Base-by-base conservation (phyloP, 1,139 yeast genomes). In the Magnusiomyces tetraspermus region DNA sequence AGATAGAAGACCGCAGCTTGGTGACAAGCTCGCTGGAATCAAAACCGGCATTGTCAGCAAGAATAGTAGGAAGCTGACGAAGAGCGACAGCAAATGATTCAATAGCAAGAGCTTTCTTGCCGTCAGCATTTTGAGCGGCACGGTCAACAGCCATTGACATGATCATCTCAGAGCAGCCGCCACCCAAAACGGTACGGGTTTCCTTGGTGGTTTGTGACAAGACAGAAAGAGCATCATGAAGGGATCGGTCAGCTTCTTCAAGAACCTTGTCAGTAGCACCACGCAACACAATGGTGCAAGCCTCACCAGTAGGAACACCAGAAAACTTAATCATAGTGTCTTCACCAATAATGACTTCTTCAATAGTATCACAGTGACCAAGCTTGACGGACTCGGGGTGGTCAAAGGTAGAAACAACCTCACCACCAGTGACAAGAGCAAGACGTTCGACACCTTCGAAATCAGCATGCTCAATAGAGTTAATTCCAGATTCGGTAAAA, bases 61-160 rank as follows among this genome's bases (percentile, higher is more conserved):
- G 77, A 58, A 92, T 89, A 1, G 95, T 88, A 53, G 99, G 99
- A 59, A 92, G 77, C 71, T 90, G 96, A 69, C 97, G 83, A 64
- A 92, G 77, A 3, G 97, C 97, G 59, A 84, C 81, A 23, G 95
- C 97, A 72, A 87, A 92, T 0, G 96, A 83, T 70, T 92, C 98
- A 55, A 94, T 82, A 1, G 98, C 99, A 57, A 92, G 75, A 0
- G 97, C 85, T 66, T 87, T 87, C 73, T 94, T 92, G 60, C 98
- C 98, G 37, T 86, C 84, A 61, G 85, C 92, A 65, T 87, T 89
- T 63, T 94, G 95, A 26, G 97, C 97, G 49, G 84, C 87, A 59
- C 87, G 89, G 61, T 94, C 98, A 38, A 92, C 97, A 4, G 97
- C 97, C 70, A 87, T 88, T 13, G 97, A 85, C 98, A 92, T 92